Base-by-base conservation (phyloP, 257 asterid species). In the Przewalskia tangutica region DNA sequence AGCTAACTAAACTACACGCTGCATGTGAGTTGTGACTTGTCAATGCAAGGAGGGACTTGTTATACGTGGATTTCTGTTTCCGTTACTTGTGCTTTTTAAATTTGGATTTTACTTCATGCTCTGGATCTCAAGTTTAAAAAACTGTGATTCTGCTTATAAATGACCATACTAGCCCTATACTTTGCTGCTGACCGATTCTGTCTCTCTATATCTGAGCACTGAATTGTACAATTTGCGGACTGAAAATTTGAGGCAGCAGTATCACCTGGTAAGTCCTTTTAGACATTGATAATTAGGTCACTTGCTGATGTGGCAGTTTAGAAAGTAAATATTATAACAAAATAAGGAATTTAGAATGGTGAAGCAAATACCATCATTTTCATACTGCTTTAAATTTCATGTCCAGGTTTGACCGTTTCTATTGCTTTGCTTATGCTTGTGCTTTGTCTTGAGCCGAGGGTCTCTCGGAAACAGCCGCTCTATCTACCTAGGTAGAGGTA, bases 201-300 rank as follows among this genome's bases (percentile, higher is more conserved):
- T 75, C 79, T 18, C 48, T 81, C 40, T 32, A 65, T 77, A 79
- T 50, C 42, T 89, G 86, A 44, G 89, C 94, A 96, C 98, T 64
- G 98, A 96, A 78, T 54, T 78, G 63, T 98, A 94, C 92, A 96
- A 96, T 86, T 92, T 91, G 82, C 92, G 83, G 23, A 87, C 92
- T 20, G 99, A 96, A 84, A 89, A 92, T 77, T 62, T 96, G 93
- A 89, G 66, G 89, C 95, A 96, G 85, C 99, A 96, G 85, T 96
- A 96, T 86, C 89, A 87, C 81, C 81, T 88, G 93, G 98, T 96
- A 89, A 90, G 97, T 77, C 73, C 38, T 81, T 71, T n/a, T 76
- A 23, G 50, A 60, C 14, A 67, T 63, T 82, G 67, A 50, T 23
- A 14, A 50, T 75, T 50, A 50, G 62, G 18, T 62, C 54, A 62